Base-by-base conservation (phyloP, 2,329 filamentous ascomycete species). In the Septoria petroselini region DNA sequence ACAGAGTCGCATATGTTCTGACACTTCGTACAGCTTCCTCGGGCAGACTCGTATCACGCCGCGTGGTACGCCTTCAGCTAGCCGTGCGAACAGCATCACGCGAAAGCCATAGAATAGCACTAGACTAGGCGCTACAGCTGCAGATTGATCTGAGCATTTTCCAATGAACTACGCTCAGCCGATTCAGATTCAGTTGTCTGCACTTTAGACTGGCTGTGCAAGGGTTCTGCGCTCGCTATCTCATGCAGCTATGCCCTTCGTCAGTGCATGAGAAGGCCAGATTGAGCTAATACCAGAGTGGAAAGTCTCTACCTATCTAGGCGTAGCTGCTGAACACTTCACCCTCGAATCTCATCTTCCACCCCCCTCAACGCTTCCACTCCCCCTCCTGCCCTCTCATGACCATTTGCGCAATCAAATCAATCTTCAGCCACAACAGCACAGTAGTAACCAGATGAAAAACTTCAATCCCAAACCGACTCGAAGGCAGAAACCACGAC, bases 401-500 rank as follows among this genome's bases (percentile, higher is more conserved):
- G 41, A 45, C 45, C 6, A n/a, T 30, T 17, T 34, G 53, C 11
- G 23, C 50, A 7, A 60, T 17, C 35, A 18, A 37, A 21, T 48
- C 48, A 27, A 61, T 15, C 25, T 40, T 47, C 38, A 50, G 37
- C 40, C 37, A 52, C 18, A 49, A 40, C 17, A 62, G 43, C 6
- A 59, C 12, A 21, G 50, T 42, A 23, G 62, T 21, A 0, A 63
- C 11, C 11, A 44, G 23, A 17, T 66, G 57, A 7, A 63, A 41
- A 1, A 65, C 7, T 33, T 52, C 41, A 3, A 68, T 34, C 3
- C 62, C 66, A 62, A 58, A 64, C n/a, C 23, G 33, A 1, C 62
- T 65, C 55, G 68, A 64, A 9, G 66, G 68, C 3, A 52, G 60
- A 63, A 7, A 59, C 58, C 8, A 66, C 27, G 50, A 65, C 60